These are phyloP conservation scores for Prunus salicina DNA, from an alignment of 306 rosid genomes.

Conservation along the genomic window DNA sequence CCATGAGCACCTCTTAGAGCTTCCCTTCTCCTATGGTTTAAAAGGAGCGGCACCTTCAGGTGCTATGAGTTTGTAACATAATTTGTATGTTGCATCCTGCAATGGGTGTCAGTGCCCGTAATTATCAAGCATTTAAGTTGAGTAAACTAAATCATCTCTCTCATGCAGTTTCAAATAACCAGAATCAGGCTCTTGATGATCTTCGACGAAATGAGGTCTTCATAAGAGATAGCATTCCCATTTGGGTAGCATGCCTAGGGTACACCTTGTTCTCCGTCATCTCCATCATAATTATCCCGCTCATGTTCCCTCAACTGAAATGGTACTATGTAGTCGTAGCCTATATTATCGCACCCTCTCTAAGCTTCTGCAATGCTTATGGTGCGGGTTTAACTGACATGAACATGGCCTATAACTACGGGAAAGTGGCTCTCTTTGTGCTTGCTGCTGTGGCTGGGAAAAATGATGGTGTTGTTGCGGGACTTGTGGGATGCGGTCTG, in stretches of 20 bases:
- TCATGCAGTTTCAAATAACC: constrained; percentile 47
- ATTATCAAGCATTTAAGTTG: constrained; percentile 12
- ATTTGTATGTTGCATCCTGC: constrained; percentile 4
- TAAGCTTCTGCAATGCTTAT: constrained; percentile 96
- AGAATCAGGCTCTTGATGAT: constrained; percentile 53
- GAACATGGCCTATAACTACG: constrained; percentile 98
- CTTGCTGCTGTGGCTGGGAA: constrained; percentile 75
- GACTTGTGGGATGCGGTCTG: constrained; percentile 91
- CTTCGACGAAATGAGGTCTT: constrained; percentile 73
- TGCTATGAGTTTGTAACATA: not conserved
- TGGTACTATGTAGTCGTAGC: constrained; percentile 87
- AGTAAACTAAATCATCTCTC: constrained; percentile 18
- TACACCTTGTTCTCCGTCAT: constrained; percentile 64
- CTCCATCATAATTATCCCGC: constrained; percentile 72
- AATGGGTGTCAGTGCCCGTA: not conserved
- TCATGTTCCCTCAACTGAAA: constrained; percentile 85
- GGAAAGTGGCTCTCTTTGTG: constrained; percentile 94
- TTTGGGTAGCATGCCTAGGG: constrained; percentile 76
- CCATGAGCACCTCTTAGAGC: not conserved
- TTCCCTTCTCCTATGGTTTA: not conserved
- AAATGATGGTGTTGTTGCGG: constrained; percentile 80
- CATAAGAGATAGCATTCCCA: constrained; percentile 70
- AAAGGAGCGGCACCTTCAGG: not conserved
- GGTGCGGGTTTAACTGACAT: constrained; percentile 97
- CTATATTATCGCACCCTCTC: constrained; percentile 79